Evolutionary conservation across 257 asterid genomes (phyloP).

Genomic region (Capsicum rhomboideum): DNA sequence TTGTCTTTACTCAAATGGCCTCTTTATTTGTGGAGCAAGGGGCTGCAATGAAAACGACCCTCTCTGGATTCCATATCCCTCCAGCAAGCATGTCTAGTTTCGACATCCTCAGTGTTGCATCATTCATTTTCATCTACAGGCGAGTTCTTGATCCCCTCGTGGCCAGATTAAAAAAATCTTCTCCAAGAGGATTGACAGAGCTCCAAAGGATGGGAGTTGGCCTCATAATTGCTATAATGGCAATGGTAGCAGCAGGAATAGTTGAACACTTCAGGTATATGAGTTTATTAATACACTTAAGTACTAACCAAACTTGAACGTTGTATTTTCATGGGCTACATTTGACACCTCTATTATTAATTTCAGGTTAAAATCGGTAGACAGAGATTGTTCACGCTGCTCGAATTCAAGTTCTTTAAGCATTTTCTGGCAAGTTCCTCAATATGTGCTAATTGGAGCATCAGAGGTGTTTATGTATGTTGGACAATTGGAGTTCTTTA

Average conservation of each 20-base stretch:
- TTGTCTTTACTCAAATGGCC: conserved; percentile 92
- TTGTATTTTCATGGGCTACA: not conserved
- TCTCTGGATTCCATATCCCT: conserved; percentile 74
- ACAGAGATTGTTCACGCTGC: conserved; percentile 24
- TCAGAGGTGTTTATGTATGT: conserved; percentile 94
- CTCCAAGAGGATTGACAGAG: conserved; percentile 40
- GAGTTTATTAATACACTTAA: not conserved
- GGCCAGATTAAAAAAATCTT: conserved; percentile 22
- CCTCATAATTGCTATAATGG: conserved; percentile 57
- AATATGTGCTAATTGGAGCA: conserved; percentile 76
- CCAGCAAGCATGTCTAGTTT: conserved; percentile 96
- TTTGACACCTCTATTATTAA: not conserved
- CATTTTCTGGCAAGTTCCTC: conserved; percentile 93
- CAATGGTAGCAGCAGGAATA: conserved; percentile 72
- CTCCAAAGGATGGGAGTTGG: conserved; percentile 86
- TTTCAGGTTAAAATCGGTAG: conserved; percentile 33
- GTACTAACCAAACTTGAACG: not conserved
- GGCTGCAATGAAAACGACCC: conserved; percentile 72
- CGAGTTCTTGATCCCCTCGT: conserved; percentile 54
- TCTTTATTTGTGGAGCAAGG: conserved; percentile 92
- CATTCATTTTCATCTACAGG: conserved; percentile 74
- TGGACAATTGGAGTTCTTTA: conserved; percentile 79
- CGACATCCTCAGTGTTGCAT: conserved; percentile 85
- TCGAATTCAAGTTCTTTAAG: conserved; percentile 43
- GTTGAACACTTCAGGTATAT: conserved; percentile 69